A percentile compares a stretch with the other conserved stretches of the same genome.
phyloP scores from a whole-genome alignment of 805 yeast genomes.

The Candida coquimbonensis region DNA sequence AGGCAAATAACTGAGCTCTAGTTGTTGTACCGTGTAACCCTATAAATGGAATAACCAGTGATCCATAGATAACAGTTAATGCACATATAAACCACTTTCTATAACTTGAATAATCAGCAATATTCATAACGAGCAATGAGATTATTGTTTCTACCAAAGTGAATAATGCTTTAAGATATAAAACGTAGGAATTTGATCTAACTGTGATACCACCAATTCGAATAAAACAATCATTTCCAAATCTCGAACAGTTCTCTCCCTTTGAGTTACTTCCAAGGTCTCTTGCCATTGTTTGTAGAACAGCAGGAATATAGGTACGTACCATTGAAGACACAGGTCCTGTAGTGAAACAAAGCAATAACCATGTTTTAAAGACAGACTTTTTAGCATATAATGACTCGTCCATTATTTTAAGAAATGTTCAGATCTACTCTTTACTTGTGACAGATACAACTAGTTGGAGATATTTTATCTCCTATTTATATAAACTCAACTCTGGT shows the following conservation, averaged over 20 bases:
- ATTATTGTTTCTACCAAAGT: constrained; percentile 34
- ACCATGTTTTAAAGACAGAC: constrained; percentile 27
- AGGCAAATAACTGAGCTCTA: constrained; percentile 20
- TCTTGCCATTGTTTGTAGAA: constrained; percentile 31
- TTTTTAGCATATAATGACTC: constrained; percentile 6
- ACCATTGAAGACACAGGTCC: constrained; percentile 38
- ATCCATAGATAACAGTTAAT: constrained; percentile 28
- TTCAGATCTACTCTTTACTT: no score
- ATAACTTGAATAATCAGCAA: constrained; percentile 34
- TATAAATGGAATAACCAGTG: constrained; percentile 31
- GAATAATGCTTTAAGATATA: constrained; percentile 31
- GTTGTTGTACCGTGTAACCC: constrained; percentile 19
- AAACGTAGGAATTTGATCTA: constrained; percentile 30
- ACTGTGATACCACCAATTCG: constrained; percentile 29
- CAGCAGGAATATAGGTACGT: constrained; percentile 34
- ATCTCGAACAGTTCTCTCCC: constrained; percentile 22
- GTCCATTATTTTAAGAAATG: no score
- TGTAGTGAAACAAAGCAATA: constrained; percentile 32
- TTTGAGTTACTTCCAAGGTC: constrained; percentile 24
- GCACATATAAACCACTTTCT: constrained; percentile 28
- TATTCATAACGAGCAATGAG: constrained; percentile 30
- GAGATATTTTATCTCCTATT: no score
- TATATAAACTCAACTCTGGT: not conserved
- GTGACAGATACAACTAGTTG: no score
- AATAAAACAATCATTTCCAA: constrained; percentile 34